Percentiles rank a stretch among this genome's conserved stretches.
Evolutionary conservation across 805 yeast species (phyloP).

Genomic region (Myxozyma lipomycoides): DNA sequence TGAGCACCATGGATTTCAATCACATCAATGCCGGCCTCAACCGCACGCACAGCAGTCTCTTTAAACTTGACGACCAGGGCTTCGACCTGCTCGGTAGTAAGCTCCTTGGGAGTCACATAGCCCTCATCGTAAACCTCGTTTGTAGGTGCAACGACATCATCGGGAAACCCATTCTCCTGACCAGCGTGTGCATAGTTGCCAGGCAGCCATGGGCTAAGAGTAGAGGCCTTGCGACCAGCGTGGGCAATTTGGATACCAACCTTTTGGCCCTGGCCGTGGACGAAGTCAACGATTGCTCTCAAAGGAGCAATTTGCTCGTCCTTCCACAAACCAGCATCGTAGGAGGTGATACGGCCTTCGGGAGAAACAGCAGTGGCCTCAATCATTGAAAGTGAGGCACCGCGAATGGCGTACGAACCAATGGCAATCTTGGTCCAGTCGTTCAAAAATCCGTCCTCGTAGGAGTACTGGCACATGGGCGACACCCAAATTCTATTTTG

Average conservation of each 20-base stretch:
- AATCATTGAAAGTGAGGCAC: constrained; percentile 47
- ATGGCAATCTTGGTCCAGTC: constrained; percentile 50
- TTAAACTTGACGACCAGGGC: constrained; percentile 44
- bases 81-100: constrained; percentile 42
- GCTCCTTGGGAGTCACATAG: constrained; percentile 40
- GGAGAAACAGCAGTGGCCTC: constrained; percentile 47
- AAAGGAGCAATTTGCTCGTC: constrained; percentile 47
- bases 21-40: constrained; percentile 56
- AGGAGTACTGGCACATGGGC: constrained; percentile 47
- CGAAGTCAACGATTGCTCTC: constrained; percentile 42
- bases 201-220: constrained; percentile 34
- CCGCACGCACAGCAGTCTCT: constrained; percentile 48
- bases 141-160: constrained; percentile 47
- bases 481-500: constrained; percentile 48
- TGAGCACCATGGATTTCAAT: constrained; percentile 65
- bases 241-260: constrained; percentile 56
- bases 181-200: constrained; percentile 19
- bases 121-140: constrained; percentile 35
- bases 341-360: constrained; percentile 44
- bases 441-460: constrained; percentile 43
- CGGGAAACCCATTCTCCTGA: constrained; percentile 31
- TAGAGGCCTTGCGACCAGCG: constrained; percentile 50
- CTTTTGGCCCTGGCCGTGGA: constrained; percentile 42
- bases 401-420: constrained; percentile 46
- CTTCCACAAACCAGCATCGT: constrained; percentile 49